These are phyloP conservation scores for Rubroboletus pulcherrimus DNA, from an alignment of 768 basidiomycete species.

Conservation along the genomic window DNA sequence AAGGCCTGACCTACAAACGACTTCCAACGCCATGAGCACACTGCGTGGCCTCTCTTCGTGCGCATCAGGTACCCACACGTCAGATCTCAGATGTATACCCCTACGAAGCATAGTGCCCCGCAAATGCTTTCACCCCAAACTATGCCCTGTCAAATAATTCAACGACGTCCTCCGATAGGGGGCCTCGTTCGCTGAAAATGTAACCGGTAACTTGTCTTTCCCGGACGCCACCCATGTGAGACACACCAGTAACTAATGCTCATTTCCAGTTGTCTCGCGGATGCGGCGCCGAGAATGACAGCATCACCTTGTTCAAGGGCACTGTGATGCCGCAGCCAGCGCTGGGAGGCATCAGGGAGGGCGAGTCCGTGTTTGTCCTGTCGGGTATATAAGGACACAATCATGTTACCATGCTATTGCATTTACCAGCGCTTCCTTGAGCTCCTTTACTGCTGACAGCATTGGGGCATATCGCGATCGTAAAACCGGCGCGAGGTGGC, in stretches of 20 bases:
- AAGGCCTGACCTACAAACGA: not conserved
- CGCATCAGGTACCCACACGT: no score
- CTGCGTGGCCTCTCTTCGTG: not conserved
- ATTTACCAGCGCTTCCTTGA: constrained; percentile 13
- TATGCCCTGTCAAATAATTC: constrained; percentile 11
- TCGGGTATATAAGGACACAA: not conserved
- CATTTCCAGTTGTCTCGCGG: constrained; percentile 34
- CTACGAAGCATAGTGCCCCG: constrained; percentile 11
- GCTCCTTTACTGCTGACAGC: constrained; percentile 7
- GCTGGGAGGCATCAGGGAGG: constrained; percentile 9
- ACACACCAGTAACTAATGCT: constrained; percentile 14
- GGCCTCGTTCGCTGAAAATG: constrained; percentile 18
- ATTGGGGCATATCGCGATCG: constrained; percentile 10
- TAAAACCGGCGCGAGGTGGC: constrained; percentile 5
- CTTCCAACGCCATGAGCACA: not conserved
- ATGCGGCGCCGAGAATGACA: constrained; percentile 38
- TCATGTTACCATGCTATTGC: not conserved
- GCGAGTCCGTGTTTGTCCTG: constrained; percentile 10
- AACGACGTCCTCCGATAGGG: constrained; percentile 11
- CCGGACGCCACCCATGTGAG: not conserved
- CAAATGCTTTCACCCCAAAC: constrained; percentile 2
- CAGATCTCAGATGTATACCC: no score
- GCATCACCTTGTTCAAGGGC: constrained; percentile 18
- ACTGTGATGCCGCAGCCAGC: constrained; percentile 22
- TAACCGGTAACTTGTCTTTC: not conserved